Evolutionary conservation across 441 rosid genomes (phyloP), one percentile per base, ranked within the genome.

Genomic region (Biscutella laevigata): DNA sequence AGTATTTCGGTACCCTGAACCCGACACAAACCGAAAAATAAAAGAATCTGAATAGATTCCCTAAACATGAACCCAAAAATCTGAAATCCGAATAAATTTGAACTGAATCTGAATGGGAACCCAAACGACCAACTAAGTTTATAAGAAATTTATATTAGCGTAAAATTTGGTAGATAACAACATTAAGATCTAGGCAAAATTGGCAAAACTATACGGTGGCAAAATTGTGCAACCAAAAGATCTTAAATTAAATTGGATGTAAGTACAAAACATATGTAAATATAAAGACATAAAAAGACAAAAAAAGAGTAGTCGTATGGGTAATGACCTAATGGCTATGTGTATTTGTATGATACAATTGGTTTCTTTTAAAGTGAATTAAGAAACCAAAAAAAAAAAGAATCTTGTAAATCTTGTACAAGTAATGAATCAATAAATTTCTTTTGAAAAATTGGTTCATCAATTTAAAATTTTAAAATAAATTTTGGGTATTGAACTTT

Each of bases 401-500:
- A 64, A 58, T 59, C 55, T 66, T 66, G 42, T 42, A 50, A 43
- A 57, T 41, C 37, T 50, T 49, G 40, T 36, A 43, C 60, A 66
- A 66, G 70, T 55, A 66, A 66, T 36, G 70, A 58, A 66, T 58
- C 55, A 29, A 33, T 57, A 27, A 32, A 10, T 39, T 46, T 39
- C 11, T 27, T 33, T n/a, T n/a, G n/a, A 1, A 1, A 24, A 51
- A 52, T 24, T 12, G 40, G 41, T 50, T 43, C 43, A 44, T 38
- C 51, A 59, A 45, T 29, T 59, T 59, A 36, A 51, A 57, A 19
- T 10, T 19, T 15, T 4, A 10, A 50, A 57, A 58, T 29, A 37
- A 65, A 37, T 51, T 24, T 32, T 26, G 10, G 21, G 11, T 36
- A 16, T 25, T 40, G 19, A 8, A 13, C n/a, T 38, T 27, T 39